Percentiles rank a stretch among this genome's conserved stretches.
Evolutionary conservation across 345 rosid species (phyloP).

Genomic region (Orychophragmus violaceus): DNA sequence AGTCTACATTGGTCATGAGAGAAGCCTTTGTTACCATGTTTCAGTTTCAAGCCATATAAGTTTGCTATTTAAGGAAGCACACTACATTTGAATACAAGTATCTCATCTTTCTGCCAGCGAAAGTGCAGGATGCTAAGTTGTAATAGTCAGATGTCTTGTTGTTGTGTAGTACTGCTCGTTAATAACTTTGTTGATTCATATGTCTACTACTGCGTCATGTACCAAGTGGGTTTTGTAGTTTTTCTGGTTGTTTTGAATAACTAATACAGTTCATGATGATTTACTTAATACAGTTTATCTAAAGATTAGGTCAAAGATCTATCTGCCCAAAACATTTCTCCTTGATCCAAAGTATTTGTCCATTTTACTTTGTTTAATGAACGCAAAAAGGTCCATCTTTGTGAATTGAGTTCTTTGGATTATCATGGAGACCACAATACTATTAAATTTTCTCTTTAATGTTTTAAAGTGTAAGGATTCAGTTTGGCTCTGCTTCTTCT

Average conservation of each 20-base stretch:
- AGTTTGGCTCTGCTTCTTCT: no score
- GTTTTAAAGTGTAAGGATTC: no score
- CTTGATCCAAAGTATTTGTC: no score
- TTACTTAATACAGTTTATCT: conserved; percentile 15
- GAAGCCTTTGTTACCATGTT: conserved; percentile 8
- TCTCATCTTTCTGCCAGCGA: not conserved
- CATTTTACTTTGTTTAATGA: no score
- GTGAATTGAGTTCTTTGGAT: no score
- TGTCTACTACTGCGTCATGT: conserved; percentile 2
- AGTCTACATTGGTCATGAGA: conserved; percentile 6
- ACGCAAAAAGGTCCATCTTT: no score
- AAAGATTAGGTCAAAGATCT: conserved; percentile 15
- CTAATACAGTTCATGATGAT: not conserved
- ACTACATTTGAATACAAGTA: conserved; percentile 13
- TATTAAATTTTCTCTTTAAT: no score
- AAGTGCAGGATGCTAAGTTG: not conserved
- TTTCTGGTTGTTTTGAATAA: not conserved
- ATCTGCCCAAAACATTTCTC: conserved; percentile 24
- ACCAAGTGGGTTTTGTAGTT: no score
- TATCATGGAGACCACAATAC: no score
- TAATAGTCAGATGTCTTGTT: no score
- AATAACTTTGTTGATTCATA: not conserved
- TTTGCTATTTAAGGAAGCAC: not conserved
- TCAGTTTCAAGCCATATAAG: conserved; percentile 4
- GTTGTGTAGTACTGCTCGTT: conserved; percentile 2